Evolutionary conservation across 208 protist genomes (phyloP), one percentile per base, ranked within the genome.

Genomic region (Wallacemonas rigidus): DNA sequence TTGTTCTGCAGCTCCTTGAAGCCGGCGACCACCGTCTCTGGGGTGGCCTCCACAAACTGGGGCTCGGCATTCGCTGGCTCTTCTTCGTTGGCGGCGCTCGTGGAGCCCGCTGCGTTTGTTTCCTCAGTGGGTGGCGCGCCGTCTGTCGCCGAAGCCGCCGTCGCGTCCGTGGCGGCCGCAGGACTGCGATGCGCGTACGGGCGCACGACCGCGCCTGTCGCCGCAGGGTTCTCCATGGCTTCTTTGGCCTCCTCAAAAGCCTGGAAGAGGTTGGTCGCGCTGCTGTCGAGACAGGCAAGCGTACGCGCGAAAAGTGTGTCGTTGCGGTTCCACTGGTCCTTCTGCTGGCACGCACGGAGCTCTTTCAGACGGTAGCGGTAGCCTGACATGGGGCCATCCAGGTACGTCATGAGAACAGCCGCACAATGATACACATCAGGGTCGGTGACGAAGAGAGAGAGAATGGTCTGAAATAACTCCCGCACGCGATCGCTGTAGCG

Each of bases 271-370:
- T 92, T 84, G 5, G 75, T 54, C n/a, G 67, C 57, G 79, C 90
- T 89, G 45, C 47, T 50, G 63, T 88, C 60, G 4, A 96, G 77
- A 54, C 80, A 82, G 69, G 84, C 85, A 64, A 93, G 82, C 1
- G 86, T 92, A 39, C 88, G 83, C 15, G 47, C 50, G 70, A 94
- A 94, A 11, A 83, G 77, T 0, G 57, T 53, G 26, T 78, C 76
- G 15, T 86, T 69, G 12, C 89, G 84, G 60, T 85, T 72, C 90
- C 92, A 96, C 75, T 96, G 92, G 48, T 93, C 83, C 75, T 92
- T 92, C 64, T 95, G 92, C 61, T 89, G 80, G 57, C 88, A 94
- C 62, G 81, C 89, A 2, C 92, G 86, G 45, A 96, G 70, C 78
- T 95, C 86, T 80, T 96, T 95, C 60, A 83, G 41, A 36, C 82